Percentiles rank a stretch among this genome's conserved stretches.
Conservation (phyloP, 2,329 filamentous ascomycete genomes). For the Chalara sp. region DNA sequence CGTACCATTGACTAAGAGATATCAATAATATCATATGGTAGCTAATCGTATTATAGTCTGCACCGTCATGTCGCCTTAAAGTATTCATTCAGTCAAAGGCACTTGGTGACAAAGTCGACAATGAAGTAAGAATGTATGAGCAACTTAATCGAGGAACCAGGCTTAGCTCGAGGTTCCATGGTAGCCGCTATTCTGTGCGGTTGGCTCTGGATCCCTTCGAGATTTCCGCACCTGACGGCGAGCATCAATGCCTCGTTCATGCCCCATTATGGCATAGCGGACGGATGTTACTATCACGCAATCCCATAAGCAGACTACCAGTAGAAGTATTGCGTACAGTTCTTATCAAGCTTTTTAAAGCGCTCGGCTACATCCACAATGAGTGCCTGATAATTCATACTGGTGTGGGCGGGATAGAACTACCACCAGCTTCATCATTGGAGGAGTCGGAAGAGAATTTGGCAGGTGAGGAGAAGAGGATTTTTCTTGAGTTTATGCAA, state of each 20-base stretch:
- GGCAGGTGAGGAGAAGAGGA: slow-evolving; percentile 23
- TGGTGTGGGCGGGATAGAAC: slow-evolving; percentile 13
- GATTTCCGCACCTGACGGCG: not conserved
- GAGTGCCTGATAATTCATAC: slow-evolving; percentile 6
- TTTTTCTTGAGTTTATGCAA: slow-evolving; percentile 26
- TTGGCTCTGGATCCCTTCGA: slow-evolving; percentile 7
- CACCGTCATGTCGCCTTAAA: too few relatives aligned
- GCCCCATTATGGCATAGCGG: slow-evolving; percentile 11
- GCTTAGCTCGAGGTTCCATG: slow-evolving; percentile 5
- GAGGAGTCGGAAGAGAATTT: slow-evolving; percentile 23
- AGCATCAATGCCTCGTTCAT: slow-evolving; percentile 11
- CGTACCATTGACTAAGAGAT: too few relatives aligned
- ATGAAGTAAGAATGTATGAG: slow-evolving; percentile 6
- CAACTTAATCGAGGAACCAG: slow-evolving; percentile 1
- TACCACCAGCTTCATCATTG: slow-evolving; percentile 28
- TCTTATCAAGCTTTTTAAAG: slow-evolving; percentile 1
- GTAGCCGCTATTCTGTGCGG: slow-evolving; percentile 10
- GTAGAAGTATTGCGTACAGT: not conserved
- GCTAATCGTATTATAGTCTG: too few relatives aligned
- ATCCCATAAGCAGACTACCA: not conserved
- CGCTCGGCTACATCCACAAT: slow-evolving; percentile 8
- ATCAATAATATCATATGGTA: too few relatives aligned
- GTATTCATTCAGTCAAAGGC: too few relatives aligned
- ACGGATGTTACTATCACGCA: slow-evolving; percentile 7
- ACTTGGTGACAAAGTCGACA: not conserved